A percentile compares a stretch with the other conserved stretches of the same genome.
Evolutionary conservation across 441 rosid species (phyloP).

Genomic region (Raphanus hybrid): DNA sequence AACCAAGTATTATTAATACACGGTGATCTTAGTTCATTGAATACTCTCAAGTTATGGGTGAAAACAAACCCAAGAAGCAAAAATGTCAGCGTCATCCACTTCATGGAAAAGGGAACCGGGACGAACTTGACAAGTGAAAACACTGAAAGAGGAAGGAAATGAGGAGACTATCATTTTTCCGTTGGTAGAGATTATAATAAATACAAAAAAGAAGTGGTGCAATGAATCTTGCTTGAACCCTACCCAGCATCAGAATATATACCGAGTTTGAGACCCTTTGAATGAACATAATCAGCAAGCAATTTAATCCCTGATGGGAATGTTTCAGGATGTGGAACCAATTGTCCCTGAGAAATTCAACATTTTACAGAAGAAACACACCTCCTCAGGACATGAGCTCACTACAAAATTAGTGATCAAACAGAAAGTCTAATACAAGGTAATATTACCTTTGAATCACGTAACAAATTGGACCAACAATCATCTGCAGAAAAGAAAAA

Average conservation of each 20-base stretch:
- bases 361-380: constrained; percentile 21
- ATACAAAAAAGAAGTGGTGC: constrained; percentile 20
- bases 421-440: constrained; percentile 1
- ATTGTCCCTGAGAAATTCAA: constrained; percentile 63
- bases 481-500: constrained; percentile 75
- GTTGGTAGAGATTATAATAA: constrained; percentile 8
- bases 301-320: constrained; percentile 91
- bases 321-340: constrained; percentile 77
- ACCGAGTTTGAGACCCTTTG: constrained; percentile 94
- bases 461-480: constrained; percentile 74
- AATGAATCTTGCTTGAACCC: constrained; percentile 51
- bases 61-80: constrained; percentile 95
- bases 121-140: constrained; percentile 90
- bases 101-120: constrained; percentile 96
- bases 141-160: constrained; percentile 47
- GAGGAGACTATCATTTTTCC: constrained; percentile 26
- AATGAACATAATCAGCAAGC: constrained; percentile 88
- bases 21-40: neutral
- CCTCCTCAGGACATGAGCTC: neutral
- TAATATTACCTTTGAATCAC: constrained; percentile 65
- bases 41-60: constrained; percentile 15
- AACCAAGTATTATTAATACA: constrained; percentile 7
- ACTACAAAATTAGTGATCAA: neutral
- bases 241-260: constrained; percentile 99
- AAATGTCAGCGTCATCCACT: constrained; percentile 72